Evolutionary conservation across 2,329 filamentous ascomycete genomes (phyloP), one percentile per base, ranked within the genome.

Genomic region (Phialemoniopsis sp.): DNA sequence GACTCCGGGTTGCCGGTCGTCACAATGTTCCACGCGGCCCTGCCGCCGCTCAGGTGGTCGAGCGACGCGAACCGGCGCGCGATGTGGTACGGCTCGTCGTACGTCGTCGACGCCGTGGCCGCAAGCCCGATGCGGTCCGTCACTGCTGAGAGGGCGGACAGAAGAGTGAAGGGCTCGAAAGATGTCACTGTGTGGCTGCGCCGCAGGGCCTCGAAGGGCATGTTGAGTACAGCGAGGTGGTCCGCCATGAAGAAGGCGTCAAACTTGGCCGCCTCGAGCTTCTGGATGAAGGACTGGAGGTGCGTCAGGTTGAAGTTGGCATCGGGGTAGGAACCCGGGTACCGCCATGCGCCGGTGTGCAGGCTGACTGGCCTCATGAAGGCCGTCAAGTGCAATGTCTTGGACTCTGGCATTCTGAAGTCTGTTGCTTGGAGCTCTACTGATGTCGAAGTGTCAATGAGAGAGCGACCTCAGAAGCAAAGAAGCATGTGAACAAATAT

Each of bases 321-420:
- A 40, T 78, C 74, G 1, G 74, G 61, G 40, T 72, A 73, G 1
- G 73, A 58, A 4, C 69, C 70, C 0, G 73, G 73, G 45, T 77
- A 78, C 6, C 74, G 63, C 73, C 74, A 78, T 46, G 73, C 73
- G 26, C 76, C 72, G 3, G 71, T 74, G 45, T 79, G 73, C 9
- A 78, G 56, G 34, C 65, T 72, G 3, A 79, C 72, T 1, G 74
- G 75, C 14, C 75, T 69, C 73, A 80, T 78, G 43, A 78, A 79
- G 1, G 74, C 75, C 3, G 75, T 78, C 4, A 80, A 63, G 45
- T 79, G 73, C 6, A 77, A n/a, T n/a, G n/a, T n/a, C n/a, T n/a
- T n/a, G n/a, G n/a, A n/a, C n/a, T n/a, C n/a, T n/a, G n/a, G n/a
- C n/a, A n/a, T n/a, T n/a, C n/a, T n/a, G n/a, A n/a, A n/a, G n/a